phyloP scores from a whole-genome alignment of 208 protist genomes.

The Phytomonas francai region DNA sequence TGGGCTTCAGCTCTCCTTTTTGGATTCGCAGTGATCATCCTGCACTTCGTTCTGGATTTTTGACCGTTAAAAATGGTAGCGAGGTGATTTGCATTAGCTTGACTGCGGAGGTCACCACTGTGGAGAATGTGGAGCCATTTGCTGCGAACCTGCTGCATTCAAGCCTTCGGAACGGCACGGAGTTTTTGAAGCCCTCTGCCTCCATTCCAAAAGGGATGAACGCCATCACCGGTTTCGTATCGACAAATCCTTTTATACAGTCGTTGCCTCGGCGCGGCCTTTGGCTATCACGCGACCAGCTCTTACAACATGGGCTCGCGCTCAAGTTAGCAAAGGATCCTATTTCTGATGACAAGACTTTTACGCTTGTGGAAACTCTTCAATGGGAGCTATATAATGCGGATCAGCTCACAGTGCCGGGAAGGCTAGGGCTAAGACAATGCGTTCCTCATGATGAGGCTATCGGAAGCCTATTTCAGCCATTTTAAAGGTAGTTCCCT shows the following conservation, averaged over 20 bases:
- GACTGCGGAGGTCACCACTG: constrained; percentile 44
- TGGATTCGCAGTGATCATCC: constrained; percentile 70
- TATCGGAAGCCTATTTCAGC: not conserved
- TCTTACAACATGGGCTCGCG: constrained; percentile 53
- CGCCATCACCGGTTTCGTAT: constrained; percentile 59
- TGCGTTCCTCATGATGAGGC: constrained; percentile 3
- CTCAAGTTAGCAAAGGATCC: constrained; percentile 19
- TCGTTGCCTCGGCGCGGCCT: constrained; percentile 52
- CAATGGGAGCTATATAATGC: constrained; percentile 86
- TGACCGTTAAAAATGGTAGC: constrained; percentile 59
- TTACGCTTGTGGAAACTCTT: constrained; percentile 53
- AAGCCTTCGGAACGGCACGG: constrained; percentile 18
- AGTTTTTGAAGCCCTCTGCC: not conserved
- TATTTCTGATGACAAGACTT: constrained; percentile 11
- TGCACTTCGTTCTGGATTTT: constrained; percentile 49
- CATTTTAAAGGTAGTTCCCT: not conserved
- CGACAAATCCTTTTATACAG: constrained; percentile 66
- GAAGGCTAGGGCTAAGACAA: constrained; percentile 51
- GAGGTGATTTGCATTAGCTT: constrained; percentile 80
- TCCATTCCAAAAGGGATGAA: constrained; percentile 68
- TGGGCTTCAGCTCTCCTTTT: constrained; percentile 77
- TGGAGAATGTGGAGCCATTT: constrained; percentile 51
- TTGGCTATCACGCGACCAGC: constrained; percentile 81
- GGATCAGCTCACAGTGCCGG: constrained; percentile 76
- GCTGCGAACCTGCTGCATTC: constrained; percentile 41